phyloP scores from a whole-genome alignment of 495 filamentous ascomycete species.

The Xylaria nigripes region DNA sequence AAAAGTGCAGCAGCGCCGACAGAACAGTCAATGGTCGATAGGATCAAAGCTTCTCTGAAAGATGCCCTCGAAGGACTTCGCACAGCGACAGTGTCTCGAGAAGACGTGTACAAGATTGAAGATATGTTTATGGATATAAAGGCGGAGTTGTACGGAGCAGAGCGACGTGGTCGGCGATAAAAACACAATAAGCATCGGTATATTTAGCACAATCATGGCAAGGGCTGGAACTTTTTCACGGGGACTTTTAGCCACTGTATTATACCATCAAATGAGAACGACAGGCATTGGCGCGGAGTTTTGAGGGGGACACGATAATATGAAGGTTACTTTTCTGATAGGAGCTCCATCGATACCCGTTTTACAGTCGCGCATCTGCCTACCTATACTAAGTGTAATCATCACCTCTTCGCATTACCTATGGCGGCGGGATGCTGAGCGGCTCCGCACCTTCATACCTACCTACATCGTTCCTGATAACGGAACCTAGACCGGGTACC shows the following conservation, averaged over 20 bases:
- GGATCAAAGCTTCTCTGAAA: slow-evolving; percentile 43
- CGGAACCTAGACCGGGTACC: too few species aligned
- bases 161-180: slow-evolving; percentile 34
- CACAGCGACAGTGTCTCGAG: slow-evolving; percentile 39
- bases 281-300: slow-evolving; percentile 9
- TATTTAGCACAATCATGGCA: slow-evolving; percentile 1
- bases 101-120: slow-evolving; percentile 52
- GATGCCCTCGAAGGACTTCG: slow-evolving; percentile 46
- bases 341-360: too few species aligned
- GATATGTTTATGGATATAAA: slow-evolving; percentile 61
- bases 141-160: slow-evolving; percentile 54
- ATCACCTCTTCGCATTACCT: too few species aligned
- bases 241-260: not conserved
- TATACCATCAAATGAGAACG: not conserved
- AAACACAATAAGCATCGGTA: not conserved
- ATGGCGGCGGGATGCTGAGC: too few species aligned
- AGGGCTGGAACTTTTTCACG: not conserved
- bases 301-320: slow-evolving; percentile 2
- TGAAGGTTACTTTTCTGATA: not conserved
- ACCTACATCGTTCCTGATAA: too few species aligned
- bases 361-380: too few species aligned
- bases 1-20: not conserved
- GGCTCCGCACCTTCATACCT: too few species aligned
- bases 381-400: too few species aligned
- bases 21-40: slow-evolving; percentile 18